Evolutionary conservation across 2,329 filamentous ascomycete genomes (phyloP), one percentile per base, ranked within the genome.

Genomic region (Penicillium sp.): DNA sequence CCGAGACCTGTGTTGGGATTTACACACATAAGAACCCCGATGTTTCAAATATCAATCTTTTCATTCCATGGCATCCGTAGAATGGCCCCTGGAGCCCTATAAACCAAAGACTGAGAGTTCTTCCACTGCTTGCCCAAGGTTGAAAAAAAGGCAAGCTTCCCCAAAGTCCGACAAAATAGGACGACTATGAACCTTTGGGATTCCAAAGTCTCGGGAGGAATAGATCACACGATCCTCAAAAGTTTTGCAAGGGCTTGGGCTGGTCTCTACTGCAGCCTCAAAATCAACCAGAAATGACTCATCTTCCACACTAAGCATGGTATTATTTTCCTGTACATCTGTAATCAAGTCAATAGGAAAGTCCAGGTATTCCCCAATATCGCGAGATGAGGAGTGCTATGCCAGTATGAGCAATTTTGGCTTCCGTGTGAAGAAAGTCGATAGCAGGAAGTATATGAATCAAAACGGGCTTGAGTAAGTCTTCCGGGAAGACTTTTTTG

Each of bases 321-420:
- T 54, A 25, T 65, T 63, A n/a, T 60, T 56, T 42, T 59, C 53
- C 48, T 63, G 53, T 34, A 66, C 49, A 50, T 65, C 62, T 63
- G 13, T n/a, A 25, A 54, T 33, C 27, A 26, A 8, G 42, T 44
- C 7, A 42, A 34, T 18, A 37, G 13, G n/a, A 6, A 37, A 37
- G 13, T 29, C 12, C 8, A 28, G 33, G 5, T 2, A 37, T 13
- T 44, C 4, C 11, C 3, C 12, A 4, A 3, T 39, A 11, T 24
- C 5, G 24, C 9, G n/a, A 25, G 11, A 45, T 28, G 11, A 25
- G 26, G 27, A 24, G 2, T 34, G 18, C 13, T 34, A 39, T 56
- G 65, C 63, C 61, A 13, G 57, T 58, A 45, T 65, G 59, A 24
- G 64, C n/a, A 24, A 37, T 36, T n/a, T 47, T 36, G 8, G 55